Evolutionary conservation across 768 basidiomycete species (phyloP).

Genomic region (Bullera alba): DNA sequence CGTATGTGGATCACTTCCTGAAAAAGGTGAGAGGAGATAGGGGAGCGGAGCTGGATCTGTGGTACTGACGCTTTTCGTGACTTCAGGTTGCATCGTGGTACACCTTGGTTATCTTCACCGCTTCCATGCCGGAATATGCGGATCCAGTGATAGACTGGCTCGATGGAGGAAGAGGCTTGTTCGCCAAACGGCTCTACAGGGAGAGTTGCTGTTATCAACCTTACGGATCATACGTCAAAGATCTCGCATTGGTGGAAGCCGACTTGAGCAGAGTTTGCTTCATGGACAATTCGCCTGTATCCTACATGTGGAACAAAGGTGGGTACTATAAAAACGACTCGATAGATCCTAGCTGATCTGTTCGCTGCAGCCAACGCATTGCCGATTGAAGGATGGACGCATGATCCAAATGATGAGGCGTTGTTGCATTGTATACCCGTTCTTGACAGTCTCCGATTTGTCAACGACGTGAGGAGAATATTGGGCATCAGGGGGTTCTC

Average conservation of each 20-base stretch:
- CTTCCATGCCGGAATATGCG: constrained; percentile 98
- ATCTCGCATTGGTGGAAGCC: constrained; percentile 74
- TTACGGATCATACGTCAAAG: constrained; percentile 92
- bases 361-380: constrained; percentile 76
- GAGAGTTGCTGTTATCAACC: constrained; percentile 88
- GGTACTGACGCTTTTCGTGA: background rate
- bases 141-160: constrained; percentile 99
- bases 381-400: constrained; percentile 98
- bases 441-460: constrained; percentile 91
- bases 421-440: constrained; percentile 90
- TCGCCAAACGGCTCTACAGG: constrained; percentile 80
- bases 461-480: constrained; percentile 85
- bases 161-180: constrained; percentile 85
- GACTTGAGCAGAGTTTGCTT: constrained; percentile 91
- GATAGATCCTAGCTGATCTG: too few species aligned
- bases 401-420: constrained; percentile 93
- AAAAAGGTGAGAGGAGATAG: constrained; percentile 59
- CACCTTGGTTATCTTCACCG: constrained; percentile 96
- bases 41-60: too few species aligned
- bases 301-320: constrained; percentile 91
- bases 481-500: constrained; percentile 59
- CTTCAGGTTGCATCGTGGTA: constrained; percentile 95
- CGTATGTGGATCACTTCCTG: constrained; percentile 91
- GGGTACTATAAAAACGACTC: constrained; percentile 42
- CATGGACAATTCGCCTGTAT: constrained; percentile 90